phyloP scores from a whole-genome alignment of 1,284 basidiomycete species.

The Cryptococcus wingfieldii region DNA sequence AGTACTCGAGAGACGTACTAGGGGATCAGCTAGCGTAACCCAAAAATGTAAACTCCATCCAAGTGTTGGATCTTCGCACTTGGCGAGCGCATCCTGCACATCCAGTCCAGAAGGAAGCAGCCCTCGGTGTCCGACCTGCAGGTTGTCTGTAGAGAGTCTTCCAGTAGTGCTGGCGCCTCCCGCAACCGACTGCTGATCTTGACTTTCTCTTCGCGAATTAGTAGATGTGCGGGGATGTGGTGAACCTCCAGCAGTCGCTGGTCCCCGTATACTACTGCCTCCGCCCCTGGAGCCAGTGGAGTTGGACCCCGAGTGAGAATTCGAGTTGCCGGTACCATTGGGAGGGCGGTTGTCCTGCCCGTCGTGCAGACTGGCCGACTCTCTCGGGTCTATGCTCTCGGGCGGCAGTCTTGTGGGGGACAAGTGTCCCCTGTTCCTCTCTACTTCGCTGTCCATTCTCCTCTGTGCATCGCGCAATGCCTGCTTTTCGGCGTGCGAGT shows the following conservation, averaged over 20 bases:
- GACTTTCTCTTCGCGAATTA: too few relatives aligned
- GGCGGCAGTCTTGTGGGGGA: background rate
- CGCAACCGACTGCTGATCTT: too few relatives aligned
- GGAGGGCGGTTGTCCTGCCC: background rate
- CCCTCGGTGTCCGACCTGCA: constrained; percentile 15
- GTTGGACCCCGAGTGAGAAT: background rate
- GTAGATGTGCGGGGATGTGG: too few relatives aligned
- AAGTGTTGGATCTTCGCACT: constrained; percentile 40
- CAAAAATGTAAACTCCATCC: constrained; percentile 47
- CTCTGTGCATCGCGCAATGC: constrained; percentile 9
- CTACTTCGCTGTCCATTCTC: constrained; percentile 2
- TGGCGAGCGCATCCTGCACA: constrained; percentile 32
- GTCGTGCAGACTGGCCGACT: background rate
- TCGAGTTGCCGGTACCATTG: background rate
- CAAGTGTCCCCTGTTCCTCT: constrained; percentile 3
- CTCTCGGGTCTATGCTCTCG: background rate
- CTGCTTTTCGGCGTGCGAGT: constrained; percentile 14
- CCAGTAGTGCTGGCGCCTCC: background rate
- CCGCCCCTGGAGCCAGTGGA: background rate
- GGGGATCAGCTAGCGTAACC: constrained; percentile 47
- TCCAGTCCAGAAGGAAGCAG: constrained; percentile 25
- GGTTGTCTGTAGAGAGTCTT: background rate
- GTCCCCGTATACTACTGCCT: too few relatives aligned
- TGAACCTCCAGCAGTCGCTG: too few relatives aligned
- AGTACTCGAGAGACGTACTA: constrained; percentile 21